Evolutionary conservation across 2,329 filamentous ascomycete genomes (phyloP), one percentile per base, ranked within the genome.

Genomic region (Tricladium varicosporioides): DNA sequence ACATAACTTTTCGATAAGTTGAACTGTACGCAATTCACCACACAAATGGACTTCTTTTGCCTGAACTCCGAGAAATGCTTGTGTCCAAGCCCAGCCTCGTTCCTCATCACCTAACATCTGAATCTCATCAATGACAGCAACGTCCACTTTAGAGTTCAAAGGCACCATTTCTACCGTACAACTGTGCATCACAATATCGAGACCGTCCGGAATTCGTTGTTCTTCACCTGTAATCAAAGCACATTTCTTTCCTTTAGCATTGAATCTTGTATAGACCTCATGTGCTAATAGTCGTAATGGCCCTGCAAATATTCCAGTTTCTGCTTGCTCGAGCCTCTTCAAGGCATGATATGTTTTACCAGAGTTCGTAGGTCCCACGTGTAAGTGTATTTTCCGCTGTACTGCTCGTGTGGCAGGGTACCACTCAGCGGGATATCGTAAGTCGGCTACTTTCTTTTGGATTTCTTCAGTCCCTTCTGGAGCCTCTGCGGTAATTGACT

Each of bases 61-160:
- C 72, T 89, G 87, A 1, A 96, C 80, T 36, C 94, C 94, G 5
- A 99, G 78, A 13, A 97, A 78, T 1, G 94, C 94, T 66, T 92
- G 85, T 1, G 92, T 96, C 94, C 94, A 99, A 2, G 92, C 92
- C 86, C 89, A 96, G 1, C 95, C 94, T 65, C 94, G 87, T 0
- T 91, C 84, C 0, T 71, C 60, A 67, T 92, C 87, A 14, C 84
- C 87, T 64, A 99, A 91, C 94, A 99, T 97, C 73, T 99, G 94
- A 56, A 99, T 97, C 75, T 99, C 94, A 69, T 99, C 94, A 61
- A 99, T 93, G 63, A 99, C 93, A 1, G 91, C 93, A 36, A 99
- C 92, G 44, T 97, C 93, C 40, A 86, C 76, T 16, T 71, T 66
- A 16, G 70, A 60, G 59, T 54, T 69, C 7, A 64, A 61, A 5